These are phyloP conservation scores for Calocera cornea DNA, from an alignment of 768 basidiomycete genomes.

Conservation along the genomic window DNA sequence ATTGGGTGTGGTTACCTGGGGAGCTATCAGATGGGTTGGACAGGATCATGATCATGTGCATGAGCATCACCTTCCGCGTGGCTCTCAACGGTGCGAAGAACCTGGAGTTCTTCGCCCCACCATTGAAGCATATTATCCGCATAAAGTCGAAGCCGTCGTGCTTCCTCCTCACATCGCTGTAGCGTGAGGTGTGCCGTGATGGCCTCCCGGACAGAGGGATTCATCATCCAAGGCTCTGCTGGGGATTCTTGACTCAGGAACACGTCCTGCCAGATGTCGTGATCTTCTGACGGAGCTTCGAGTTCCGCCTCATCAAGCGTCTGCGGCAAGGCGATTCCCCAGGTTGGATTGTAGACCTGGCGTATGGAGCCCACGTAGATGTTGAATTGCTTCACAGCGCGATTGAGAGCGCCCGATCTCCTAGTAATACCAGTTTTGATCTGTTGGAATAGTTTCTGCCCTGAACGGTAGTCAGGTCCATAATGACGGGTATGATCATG, in stretches of 20 bases:
- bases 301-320: not conserved
- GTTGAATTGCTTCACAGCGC: not conserved
- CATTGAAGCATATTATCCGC: not conserved
- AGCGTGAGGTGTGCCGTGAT: not conserved
- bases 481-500: not conserved
- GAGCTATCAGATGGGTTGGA: not conserved
- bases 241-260: not conserved
- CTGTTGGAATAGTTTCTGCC: not conserved
- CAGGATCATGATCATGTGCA: not conserved
- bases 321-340: not conserved
- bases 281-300: not conserved
- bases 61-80: not conserved
- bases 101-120: not conserved
- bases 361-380: not conserved
- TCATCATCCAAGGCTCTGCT: not conserved
- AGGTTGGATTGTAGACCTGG: not conserved
- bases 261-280: slow-evolving; percentile 1
- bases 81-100: not conserved
- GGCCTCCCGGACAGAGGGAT: not conserved
- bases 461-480: not conserved
- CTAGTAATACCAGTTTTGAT: not conserved
- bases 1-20: not conserved
- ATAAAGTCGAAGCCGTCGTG: not conserved
- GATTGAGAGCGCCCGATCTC: not conserved
- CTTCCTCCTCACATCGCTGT: not conserved